Percentiles rank a stretch among this genome's conserved stretches.
Conservation (phyloP, 768 basidiomycete species). For the Podaxis carcinomalis region DNA sequence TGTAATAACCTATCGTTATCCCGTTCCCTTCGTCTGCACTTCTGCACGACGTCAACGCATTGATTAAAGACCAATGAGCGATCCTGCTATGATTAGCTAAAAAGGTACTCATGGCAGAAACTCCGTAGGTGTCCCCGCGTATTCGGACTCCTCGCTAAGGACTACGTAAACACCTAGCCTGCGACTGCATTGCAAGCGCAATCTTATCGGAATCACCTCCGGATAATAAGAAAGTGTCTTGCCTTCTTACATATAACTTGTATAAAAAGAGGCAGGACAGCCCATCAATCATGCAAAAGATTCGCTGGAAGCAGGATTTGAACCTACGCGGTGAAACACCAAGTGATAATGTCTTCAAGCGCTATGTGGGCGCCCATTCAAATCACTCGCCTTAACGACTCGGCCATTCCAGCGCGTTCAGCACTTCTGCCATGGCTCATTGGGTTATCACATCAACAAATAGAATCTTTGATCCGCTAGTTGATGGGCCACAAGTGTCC, state of each 20-base stretch:
- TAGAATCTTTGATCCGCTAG: background rate
- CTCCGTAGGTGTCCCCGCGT: background rate
- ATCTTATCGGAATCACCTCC: background rate
- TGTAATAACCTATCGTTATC: background rate
- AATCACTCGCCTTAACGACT: constrained; percentile 94
- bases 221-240: background rate
- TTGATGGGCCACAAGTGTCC: background rate
- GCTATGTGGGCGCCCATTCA: constrained; percentile 40
- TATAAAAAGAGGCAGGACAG: background rate
- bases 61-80: background rate
- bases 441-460: background rate
- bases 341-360: constrained; percentile 53
- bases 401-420: constrained; percentile 63
- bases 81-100: background rate
- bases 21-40: background rate
- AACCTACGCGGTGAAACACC: constrained; percentile 87
- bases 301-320: constrained; percentile 88
- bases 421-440: background rate
- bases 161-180: background rate
- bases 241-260: background rate
- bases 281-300: constrained; percentile 27
- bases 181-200: background rate
- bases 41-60: background rate
- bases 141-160: background rate
- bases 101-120: background rate